These are phyloP conservation scores for Phanerochaete sordida DNA, from an alignment of 768 basidiomycete species.

Conservation along the genomic window DNA sequence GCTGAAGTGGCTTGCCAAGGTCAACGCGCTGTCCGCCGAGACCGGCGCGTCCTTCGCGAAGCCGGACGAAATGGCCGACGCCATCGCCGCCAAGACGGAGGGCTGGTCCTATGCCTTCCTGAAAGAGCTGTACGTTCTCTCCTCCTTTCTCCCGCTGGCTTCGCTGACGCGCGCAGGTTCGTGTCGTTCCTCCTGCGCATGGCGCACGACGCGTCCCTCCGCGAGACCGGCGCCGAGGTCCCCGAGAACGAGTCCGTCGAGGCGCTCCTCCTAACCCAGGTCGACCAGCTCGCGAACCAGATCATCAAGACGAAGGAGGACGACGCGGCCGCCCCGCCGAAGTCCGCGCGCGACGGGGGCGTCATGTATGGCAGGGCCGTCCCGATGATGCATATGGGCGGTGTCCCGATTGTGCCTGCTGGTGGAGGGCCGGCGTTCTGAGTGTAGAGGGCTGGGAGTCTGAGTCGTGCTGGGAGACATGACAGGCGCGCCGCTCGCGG, in stretches of 20 bases:
- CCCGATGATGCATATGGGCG: too few species aligned
- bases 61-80: conserved; percentile 22
- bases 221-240: background rate
- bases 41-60: conserved; percentile 28
- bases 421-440: too few species aligned
- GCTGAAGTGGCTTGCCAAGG: conserved; percentile 37
- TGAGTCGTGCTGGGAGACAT: too few species aligned
- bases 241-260: background rate
- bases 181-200: conserved; percentile 33
- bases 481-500: too few species aligned
- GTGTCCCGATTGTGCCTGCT: too few species aligned
- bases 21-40: conserved; percentile 18
- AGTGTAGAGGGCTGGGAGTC: too few species aligned
- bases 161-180: conserved; percentile 5
- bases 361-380: too few species aligned
- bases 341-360: too few species aligned
- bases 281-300: conserved; percentile 13
- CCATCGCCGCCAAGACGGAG: conserved; percentile 35
- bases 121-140: conserved; percentile 32
- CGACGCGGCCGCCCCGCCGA: too few species aligned
- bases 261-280: conserved; percentile 10
- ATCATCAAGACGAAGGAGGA: conserved; percentile 6
- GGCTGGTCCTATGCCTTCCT: conserved; percentile 42
- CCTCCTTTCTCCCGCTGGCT: conserved; percentile 9
- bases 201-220: conserved; percentile 23